phyloP scores from a whole-genome alignment of 768 basidiomycete genomes.

The Lactarius sp. region DNA sequence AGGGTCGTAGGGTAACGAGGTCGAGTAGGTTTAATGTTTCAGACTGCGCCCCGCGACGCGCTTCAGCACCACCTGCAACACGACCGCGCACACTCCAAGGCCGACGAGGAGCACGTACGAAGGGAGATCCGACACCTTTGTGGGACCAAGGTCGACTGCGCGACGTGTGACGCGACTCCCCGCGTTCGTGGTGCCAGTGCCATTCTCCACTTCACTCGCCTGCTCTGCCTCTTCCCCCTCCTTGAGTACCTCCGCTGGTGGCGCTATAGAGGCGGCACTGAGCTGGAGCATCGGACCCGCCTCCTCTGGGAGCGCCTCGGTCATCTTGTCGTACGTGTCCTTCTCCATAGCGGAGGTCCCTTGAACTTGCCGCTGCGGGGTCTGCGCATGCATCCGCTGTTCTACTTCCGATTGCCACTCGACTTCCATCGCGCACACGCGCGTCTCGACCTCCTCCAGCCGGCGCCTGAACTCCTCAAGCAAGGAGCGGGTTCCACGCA shows the following conservation, averaged over 20 bases:
- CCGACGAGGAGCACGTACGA: too few relatives aligned
- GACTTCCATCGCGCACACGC: conserved; percentile 31
- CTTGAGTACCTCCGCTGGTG: background rate
- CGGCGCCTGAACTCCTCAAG: conserved; percentile 32
- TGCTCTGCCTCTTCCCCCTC: too few relatives aligned
- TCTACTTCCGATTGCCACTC: conserved; percentile 15
- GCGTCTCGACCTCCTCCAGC: conserved; percentile 31
- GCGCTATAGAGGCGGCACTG: background rate
- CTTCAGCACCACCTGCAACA: too few relatives aligned
- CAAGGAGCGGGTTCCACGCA: conserved; percentile 27
- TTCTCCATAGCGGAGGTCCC: too few relatives aligned
- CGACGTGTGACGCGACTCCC: background rate
- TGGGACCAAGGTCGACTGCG: conserved; percentile 17
- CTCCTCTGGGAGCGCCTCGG: background rate
- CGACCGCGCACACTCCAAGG: too few relatives aligned
- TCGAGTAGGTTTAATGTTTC: too few relatives aligned
- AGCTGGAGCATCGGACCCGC: background rate
- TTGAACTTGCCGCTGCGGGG: background rate
- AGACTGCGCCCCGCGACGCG: too few relatives aligned
- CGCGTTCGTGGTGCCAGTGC: too few relatives aligned
- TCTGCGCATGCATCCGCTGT: background rate
- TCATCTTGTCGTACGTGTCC: background rate
- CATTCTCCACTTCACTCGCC: background rate
- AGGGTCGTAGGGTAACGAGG: too few relatives aligned
- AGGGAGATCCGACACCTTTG: conserved; percentile 30